Evolutionary conservation across 805 yeast genomes (phyloP).

Genomic region (Monosporozyma aquatica): DNA sequence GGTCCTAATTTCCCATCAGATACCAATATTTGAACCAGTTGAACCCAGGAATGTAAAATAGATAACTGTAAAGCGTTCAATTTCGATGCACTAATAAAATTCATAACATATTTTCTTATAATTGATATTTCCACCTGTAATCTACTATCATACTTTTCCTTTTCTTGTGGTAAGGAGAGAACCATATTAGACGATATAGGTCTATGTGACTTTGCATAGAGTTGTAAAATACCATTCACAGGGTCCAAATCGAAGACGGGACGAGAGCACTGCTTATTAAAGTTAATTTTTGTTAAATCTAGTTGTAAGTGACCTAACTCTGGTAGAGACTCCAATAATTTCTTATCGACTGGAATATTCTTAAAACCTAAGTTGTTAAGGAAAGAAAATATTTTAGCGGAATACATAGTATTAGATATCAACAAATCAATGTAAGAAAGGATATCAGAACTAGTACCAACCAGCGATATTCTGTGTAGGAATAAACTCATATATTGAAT

Average conservation of each 20-base stretch:
- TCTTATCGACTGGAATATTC: conserved; percentile 32
- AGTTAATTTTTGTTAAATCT: conserved; percentile 25
- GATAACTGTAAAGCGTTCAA: conserved; percentile 47
- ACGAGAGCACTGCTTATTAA: conserved; percentile 22
- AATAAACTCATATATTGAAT: conserved; percentile 64
- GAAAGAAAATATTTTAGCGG: conserved; percentile 59
- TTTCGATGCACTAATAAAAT: conserved; percentile 38
- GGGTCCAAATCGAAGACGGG: conserved; percentile 37
- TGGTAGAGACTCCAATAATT: conserved; percentile 27
- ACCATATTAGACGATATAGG: neutral
- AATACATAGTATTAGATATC: conserved; percentile 44
- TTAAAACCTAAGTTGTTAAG: conserved; percentile 61
- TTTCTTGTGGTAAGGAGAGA: neutral
- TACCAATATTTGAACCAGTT: conserved; percentile 63
- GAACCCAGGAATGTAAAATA: conserved; percentile 76
- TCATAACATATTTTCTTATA: conserved; percentile 30
- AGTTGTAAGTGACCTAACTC: conserved; percentile 17
- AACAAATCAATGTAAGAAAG: conserved; percentile 41
- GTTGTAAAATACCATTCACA: conserved; percentile 30
- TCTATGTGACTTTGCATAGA: conserved; percentile 15
- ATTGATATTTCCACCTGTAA: conserved; percentile 11
- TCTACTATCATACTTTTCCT: conserved; percentile 4
- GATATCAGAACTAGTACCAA: conserved; percentile 39
- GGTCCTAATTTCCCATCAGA: conserved; percentile 47
- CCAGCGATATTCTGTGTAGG: conserved; percentile 49